Evolutionary conservation across 768 basidiomycete genomes (phyloP), one percentile per base, ranked within the genome.

Genomic region (Serpula lacrymans): DNA sequence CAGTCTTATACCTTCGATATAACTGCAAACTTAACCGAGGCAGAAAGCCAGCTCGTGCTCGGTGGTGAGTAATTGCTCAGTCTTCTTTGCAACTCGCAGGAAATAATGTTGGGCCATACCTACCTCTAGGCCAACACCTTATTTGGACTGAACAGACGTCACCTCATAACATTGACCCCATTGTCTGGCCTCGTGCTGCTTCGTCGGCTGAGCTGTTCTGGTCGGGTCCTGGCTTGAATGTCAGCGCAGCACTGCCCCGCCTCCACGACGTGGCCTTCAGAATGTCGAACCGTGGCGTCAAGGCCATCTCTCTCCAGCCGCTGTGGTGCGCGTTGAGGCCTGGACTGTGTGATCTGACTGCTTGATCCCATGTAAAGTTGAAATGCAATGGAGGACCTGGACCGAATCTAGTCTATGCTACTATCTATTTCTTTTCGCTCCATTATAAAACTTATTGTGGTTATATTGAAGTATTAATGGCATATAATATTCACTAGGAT

Each of bases 151-250:
- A 88, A 54, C 85, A 88, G 55, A 75, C 82, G 0, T 72, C 74
- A 6, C 72, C 83, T n/a, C 65, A 71, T 41, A 88, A 82, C 51
- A 58, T 88, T 20, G 86, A 89, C 49, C 52, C 75, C 2, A 79
- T 78, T 34, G 68, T 74, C 2, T 89, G 87, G 87, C 87, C 84
- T 10, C 72, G 84, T 37, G 80, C 82, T 11, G 82, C 80, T 1
- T 74, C 77, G 1, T 76, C 78, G 10, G 85, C 85, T 0, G 88
- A 89, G 67, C 54, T 88, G 12, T 88, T 86, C 59, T 89, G 87
- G 86, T 78, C 75, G 1, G 84, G 85, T 5, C 48, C 74, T 16
- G 38, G 53, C 3, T 60, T 65, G 17, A 64, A 71, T 40, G 64
- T 70, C 7, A 59, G 41, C 1, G 57, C 68, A 14, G 85, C 84